These are phyloP conservation scores for Tetraselmis chui DNA, from an alignment of 139 green algal genomes.

Conservation along the genomic window DNA sequence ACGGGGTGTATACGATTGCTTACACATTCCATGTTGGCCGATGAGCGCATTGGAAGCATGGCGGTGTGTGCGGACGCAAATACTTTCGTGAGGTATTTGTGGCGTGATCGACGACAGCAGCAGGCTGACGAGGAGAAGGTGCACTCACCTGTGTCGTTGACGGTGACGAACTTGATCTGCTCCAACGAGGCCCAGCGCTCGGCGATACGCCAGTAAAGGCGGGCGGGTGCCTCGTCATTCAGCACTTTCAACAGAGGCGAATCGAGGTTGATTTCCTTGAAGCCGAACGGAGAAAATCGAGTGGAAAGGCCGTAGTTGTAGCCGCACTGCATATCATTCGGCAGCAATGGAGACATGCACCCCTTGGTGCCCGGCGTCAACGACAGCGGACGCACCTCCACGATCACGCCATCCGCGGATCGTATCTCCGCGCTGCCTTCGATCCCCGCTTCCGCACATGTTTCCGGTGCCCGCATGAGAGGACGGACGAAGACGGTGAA, in stretches of 20 bases:
- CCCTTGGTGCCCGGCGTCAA: neutral
- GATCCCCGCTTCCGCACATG: neutral
- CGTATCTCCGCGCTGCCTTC: neutral
- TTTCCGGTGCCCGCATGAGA: neutral
- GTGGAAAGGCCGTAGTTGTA: neutral
- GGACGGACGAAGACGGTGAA: neutral
- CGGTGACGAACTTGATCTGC: neutral
- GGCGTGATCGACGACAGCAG: too few species aligned
- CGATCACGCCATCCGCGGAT: neutral
- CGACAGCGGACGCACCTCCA: neutral
- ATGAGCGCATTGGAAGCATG: too few species aligned
- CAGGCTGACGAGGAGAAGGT: too few species aligned
- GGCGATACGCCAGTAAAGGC: neutral
- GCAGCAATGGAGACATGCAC: neutral
- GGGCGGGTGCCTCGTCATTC: neutral
- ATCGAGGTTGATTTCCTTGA: neutral
- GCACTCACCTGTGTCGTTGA: too few species aligned
- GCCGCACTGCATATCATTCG: neutral
- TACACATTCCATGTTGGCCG: too few species aligned
- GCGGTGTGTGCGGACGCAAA: too few species aligned
- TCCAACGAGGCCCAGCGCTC: neutral
- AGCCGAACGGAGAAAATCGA: neutral
- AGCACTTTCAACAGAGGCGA: neutral
- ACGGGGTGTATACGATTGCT: too few species aligned
- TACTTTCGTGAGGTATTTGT: too few species aligned